Percentiles rank a stretch among this genome's conserved stretches.
phyloP scores from a whole-genome alignment of 108 stramenopile species.

The Chaetoceros tenuissimus region DNA sequence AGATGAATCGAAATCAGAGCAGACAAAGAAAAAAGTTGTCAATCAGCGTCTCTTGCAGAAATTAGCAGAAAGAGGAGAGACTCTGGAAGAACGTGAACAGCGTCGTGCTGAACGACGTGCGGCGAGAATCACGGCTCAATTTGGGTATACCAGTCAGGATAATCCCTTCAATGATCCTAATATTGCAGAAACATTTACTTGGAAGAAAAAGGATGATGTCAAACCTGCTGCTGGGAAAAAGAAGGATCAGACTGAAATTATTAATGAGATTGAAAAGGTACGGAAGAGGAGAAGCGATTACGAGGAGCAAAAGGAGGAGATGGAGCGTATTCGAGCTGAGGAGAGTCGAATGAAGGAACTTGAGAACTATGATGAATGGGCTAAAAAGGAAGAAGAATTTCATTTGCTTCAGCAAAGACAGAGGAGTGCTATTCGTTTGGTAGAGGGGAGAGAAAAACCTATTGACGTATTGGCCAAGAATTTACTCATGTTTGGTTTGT shows the following conservation, averaged over 20 bases:
- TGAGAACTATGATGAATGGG: constrained; percentile 96
- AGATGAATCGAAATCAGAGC: not conserved
- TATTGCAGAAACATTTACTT: constrained; percentile 88
- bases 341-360: constrained; percentile 89
- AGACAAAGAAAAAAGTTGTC: constrained; percentile 19
- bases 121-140: constrained; percentile 58
- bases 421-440: constrained; percentile 85
- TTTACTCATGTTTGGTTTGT: constrained; percentile 84
- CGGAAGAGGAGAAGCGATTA: constrained; percentile 85
- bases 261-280: constrained; percentile 94
- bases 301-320: constrained; percentile 83
- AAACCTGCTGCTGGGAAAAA: constrained; percentile 10
- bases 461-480: constrained; percentile 96
- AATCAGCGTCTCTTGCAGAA: constrained; percentile 62
- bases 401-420: constrained; percentile 89
- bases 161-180: constrained; percentile 99
- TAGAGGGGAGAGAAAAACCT: constrained; percentile 90
- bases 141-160: constrained; percentile 95
- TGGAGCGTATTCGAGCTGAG: constrained; percentile 90
- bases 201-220: constrained; percentile 87
- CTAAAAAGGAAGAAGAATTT: constrained; percentile 96
- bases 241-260: constrained; percentile 45
- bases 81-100: constrained; percentile 74
- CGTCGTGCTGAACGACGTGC: constrained; percentile 70
- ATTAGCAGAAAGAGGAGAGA: constrained; percentile 59